These are phyloP conservation scores for Centaurea solstitialis DNA, from an alignment of 129 eudicot genomes.

Conservation along the genomic window DNA sequence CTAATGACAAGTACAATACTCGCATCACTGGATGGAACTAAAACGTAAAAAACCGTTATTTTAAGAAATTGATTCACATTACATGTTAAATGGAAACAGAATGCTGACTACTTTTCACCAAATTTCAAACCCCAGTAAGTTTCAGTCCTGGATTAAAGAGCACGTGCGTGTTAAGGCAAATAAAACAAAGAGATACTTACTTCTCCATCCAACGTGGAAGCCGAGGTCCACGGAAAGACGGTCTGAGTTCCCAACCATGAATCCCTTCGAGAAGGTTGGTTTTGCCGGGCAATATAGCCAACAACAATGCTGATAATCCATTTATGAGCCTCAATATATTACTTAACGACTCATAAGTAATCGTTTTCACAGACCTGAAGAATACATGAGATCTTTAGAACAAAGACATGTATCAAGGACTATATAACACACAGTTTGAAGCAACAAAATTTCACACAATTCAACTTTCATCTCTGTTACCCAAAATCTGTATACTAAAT, in stretches of 20 bases:
- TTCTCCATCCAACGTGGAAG: conserved; percentile 99
- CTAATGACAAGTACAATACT: background rate
- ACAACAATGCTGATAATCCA: conserved; percentile 83
- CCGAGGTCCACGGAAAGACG: conserved; percentile 92
- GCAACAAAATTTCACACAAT: background rate
- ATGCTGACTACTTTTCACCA: background rate
- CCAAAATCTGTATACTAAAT: background rate
- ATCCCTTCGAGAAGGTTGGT: conserved; percentile 92
- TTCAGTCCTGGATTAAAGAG: background rate
- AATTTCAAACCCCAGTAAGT: background rate
- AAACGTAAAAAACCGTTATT: background rate
- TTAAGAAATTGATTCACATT: background rate
- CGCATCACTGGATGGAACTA: background rate
- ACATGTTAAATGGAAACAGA: background rate
- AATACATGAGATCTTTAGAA: conserved; percentile 5
- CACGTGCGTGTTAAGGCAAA: background rate
- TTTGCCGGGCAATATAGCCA: conserved; percentile 90
- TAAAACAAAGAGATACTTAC: conserved; percentile 45
- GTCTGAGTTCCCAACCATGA: conserved; percentile 99
- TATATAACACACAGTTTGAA: background rate
- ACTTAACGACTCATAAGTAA: conserved; percentile 81
- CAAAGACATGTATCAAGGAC: background rate
- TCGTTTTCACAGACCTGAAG: conserved; percentile 89
- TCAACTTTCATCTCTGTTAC: background rate
- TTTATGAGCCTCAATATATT: conserved; percentile 78